Evolutionary conservation across 345 rosid species (phyloP), one percentile per base, ranked within the genome.

Genomic region (Bretschneidera sinensis): DNA sequence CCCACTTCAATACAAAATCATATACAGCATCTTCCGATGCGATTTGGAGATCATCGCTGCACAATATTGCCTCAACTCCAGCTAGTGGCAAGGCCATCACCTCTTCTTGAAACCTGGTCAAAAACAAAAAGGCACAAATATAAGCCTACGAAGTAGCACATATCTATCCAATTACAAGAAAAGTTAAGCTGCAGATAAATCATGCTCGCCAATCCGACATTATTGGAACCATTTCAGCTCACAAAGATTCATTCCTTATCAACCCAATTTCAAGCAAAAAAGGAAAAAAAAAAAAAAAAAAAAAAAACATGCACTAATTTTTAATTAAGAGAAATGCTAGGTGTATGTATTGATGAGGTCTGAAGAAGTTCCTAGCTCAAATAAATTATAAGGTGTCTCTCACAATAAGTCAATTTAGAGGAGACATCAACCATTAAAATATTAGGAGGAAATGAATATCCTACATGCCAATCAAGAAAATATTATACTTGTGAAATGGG

Each of bases 11-110:
- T 13, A 86, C 85, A 60, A 95, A 95, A 71, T 95, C 99, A 65
- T 91, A 95, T 2, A 88, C 96, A 31, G 95, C 97, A 61, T 95
- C 99, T 56, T 95, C 99, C 10, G 99, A 95, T 21, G 99, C 96
- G 59, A 95, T 86, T 78, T 88, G 97, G 23, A 95, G 88, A 70
- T 95, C 95, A 59, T 91, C 96, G 67, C 97, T 86, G 0, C 94
- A 76, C 60, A 95, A 71, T 60, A 95, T 76, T 43, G 99, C 99
- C 73, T 95, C 99, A 10, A 95, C 71, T 57, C 99, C 99, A 64
- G 95, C 86, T 24, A 95, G 75, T n/a, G 99, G 99, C 71, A 95
- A 77, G 50, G 82, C 70, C 87, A 95, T 82, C 43, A 91, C 88
- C 84, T 95, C 98, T 43, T 95, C 96, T 34, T 88, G 97, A 66